These are phyloP conservation scores for Aspergillus ellipticus DNA, from an alignment of 495 filamentous ascomycete species.

Conservation along the genomic window DNA sequence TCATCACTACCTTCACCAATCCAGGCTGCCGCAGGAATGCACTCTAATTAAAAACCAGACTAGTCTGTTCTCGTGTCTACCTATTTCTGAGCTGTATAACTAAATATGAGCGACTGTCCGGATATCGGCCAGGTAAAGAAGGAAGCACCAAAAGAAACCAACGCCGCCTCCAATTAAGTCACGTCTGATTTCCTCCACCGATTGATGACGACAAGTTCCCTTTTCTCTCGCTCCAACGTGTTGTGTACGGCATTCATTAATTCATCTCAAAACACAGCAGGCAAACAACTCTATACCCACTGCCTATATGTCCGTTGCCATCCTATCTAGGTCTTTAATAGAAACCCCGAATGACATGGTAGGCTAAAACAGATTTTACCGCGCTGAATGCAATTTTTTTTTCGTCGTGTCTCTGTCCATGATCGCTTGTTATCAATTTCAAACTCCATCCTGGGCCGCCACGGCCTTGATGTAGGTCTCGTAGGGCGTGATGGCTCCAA, in stretches of 20 bases:
- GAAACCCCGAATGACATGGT: not conserved
- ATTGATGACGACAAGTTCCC: not conserved
- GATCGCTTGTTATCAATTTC: not conserved
- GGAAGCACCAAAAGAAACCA: not conserved
- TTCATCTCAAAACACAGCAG: not conserved
- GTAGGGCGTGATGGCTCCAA: conserved; percentile 79
- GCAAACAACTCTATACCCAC: not conserved
- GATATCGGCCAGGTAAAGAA: not conserved
- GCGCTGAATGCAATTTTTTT: not conserved
- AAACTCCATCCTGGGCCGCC: conserved; percentile 22
- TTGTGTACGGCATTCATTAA: not conserved
- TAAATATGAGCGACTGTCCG: not conserved
- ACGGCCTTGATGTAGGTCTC: conserved; percentile 58
- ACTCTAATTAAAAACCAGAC: not conserved
- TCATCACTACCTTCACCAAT: no score
- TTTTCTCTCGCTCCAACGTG: not conserved
- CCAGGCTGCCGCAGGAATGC: no score
- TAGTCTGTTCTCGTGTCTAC: not conserved
- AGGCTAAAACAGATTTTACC: not conserved
- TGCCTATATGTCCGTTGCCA: not conserved
- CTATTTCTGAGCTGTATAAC: not conserved
- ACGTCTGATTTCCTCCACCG: not conserved
- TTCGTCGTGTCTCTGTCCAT: not conserved
- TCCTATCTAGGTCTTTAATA: not conserved
- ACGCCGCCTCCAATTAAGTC: not conserved